Percentiles rank a stretch among this genome's conserved stretches.
Conservation (phyloP, 257 asterid genomes). For the Solanum habrochaites region DNA sequence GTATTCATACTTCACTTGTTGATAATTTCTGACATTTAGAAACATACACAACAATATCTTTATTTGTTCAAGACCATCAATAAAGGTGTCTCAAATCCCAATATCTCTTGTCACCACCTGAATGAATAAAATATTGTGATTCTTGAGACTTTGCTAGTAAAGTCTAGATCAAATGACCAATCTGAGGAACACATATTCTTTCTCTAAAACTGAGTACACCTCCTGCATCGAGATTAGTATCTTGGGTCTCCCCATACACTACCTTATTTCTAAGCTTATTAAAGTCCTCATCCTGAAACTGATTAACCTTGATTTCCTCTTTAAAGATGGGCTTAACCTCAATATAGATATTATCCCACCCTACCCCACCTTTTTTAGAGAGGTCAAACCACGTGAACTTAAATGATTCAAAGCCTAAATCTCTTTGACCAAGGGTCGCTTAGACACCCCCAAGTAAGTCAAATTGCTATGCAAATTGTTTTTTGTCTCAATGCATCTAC, state of each 20-base stretch:
- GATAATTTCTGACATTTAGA: background rate
- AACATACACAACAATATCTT: background rate
- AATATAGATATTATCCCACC: too few species aligned
- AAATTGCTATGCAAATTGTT: background rate
- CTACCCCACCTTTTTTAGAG: background rate
- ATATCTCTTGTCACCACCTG: background rate
- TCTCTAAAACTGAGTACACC: background rate
- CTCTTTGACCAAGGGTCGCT: background rate
- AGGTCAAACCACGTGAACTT: background rate
- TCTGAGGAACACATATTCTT: background rate
- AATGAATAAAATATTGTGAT: background rate
- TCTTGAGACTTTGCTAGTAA: background rate
- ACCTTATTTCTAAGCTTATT: background rate
- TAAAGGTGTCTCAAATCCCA: background rate
- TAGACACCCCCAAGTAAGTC: too few species aligned
- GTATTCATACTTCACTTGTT: background rate
- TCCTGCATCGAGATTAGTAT: background rate
- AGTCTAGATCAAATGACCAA: background rate
- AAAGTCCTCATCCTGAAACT: too few species aligned
- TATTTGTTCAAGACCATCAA: background rate
- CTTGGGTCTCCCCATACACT: background rate
- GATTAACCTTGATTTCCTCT: background rate
- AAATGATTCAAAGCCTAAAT: background rate
- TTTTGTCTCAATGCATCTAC: background rate
- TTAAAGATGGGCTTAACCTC: background rate